Base-by-base conservation (phyloP, 352 stramenopile genomes). In the Globisporangium perplexum region DNA sequence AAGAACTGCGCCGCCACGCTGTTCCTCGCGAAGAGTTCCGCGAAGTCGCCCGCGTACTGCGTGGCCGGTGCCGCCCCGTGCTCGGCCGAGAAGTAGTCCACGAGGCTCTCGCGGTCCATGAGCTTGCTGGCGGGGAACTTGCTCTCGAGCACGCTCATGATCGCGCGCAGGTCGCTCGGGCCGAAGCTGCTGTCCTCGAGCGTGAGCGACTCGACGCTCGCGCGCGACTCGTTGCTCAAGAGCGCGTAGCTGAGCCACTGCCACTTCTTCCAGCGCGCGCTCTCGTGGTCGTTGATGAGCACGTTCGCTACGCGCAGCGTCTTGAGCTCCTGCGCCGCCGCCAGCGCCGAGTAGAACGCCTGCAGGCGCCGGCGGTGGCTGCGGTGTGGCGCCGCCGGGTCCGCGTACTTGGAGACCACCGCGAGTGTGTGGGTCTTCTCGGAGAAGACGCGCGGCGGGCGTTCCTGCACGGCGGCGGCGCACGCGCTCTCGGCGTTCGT, bases 181-280 rank as follows among this genome's bases (percentile, higher is more conserved):
- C 45, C 24, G 20, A 50, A 35, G 14, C 2, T 38, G 45, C 24
- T 23, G 45, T 50, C 45, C 28, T 50, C 7, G 14, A 50, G 24
- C 24, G 26, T 35, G 24, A 50, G 24, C 17, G 45, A 38, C 45
- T 50, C 45, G 45, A 50, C 45, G n/a, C 45, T 22, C 17, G 45
- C 20, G 5, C 5, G 14, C 15, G 45, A 4, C 12, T 20, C 45
- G 14, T 38, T 35, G 24, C 45, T 50, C 6, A 50, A 23, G 17
- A 50, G 24, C 14, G 45, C 45, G 45, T 50, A 50, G 24, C 24
- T 50, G 45, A 50, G 45, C 45, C 45, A 50, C 23, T 20, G 45
- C 45, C 45, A 50, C 24, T 38, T 50, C 14, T 39, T 20, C 7
- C 10, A 28, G 24, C 45, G 45, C 26, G 24, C 17, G 45, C 17